phyloP scores from a whole-genome alignment of 2,329 filamentous ascomycete species.

The Penicillium sclerotigenum region DNA sequence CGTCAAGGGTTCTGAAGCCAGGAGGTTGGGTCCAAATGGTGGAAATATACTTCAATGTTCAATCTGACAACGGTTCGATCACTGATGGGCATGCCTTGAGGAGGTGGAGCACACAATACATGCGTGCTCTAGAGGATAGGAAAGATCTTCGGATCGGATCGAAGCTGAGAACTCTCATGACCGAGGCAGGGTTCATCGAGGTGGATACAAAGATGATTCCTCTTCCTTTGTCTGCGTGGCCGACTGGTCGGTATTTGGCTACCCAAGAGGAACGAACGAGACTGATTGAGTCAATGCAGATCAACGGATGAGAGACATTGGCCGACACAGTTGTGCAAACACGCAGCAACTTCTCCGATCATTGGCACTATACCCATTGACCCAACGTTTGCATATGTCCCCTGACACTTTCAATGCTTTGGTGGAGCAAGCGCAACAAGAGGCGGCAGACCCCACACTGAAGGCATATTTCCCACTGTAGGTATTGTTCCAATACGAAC shows the following conservation, averaged over 20 bases:
- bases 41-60: constrained; percentile 81
- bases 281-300: constrained; percentile 39
- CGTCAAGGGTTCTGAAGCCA: constrained; percentile 54
- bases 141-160: constrained; percentile 67
- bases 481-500: constrained; percentile 15
- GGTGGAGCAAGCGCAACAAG: constrained; percentile 37
- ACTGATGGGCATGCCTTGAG: constrained; percentile 63
- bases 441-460: constrained; percentile 36
- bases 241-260: constrained; percentile 52
- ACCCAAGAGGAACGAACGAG: neutral
- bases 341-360: constrained; percentile 38
- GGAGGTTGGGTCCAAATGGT: constrained; percentile 85
- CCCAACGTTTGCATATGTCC: constrained; percentile 42
- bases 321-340: constrained; percentile 40
- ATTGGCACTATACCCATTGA: constrained; percentile 46
- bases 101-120: constrained; percentile 64
- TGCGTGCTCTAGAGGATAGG: constrained; percentile 58
- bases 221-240: constrained; percentile 68
- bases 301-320: constrained; percentile 42
- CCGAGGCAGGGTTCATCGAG: constrained; percentile 63
- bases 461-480: constrained; percentile 49
- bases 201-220: constrained; percentile 64
- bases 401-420: constrained; percentile 37
- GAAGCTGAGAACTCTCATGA: constrained; percentile 58
- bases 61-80: constrained; percentile 80